Percentiles rank a stretch among this genome's conserved stretches.
Evolutionary conservation across 2,329 filamentous ascomycete species (phyloP).

Genomic region (Beauveria sp.): DNA sequence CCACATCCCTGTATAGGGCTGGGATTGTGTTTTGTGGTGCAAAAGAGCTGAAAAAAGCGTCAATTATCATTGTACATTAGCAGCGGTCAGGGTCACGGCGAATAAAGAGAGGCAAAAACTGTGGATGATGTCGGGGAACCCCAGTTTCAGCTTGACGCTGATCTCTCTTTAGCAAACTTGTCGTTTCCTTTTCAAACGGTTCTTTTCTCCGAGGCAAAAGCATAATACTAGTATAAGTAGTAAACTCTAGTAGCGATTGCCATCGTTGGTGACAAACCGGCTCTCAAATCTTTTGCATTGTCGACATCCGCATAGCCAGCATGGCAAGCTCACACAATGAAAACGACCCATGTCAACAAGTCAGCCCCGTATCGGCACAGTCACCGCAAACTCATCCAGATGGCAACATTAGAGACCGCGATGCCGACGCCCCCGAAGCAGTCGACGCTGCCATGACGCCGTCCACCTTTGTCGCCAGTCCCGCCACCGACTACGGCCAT

Average conservation of each 20-base stretch:
- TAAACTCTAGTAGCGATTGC: not conserved
- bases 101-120: not conserved
- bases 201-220: not conserved
- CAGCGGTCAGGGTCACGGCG: not conserved
- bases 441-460: not conserved
- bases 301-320: not conserved
- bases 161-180: not conserved
- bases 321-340: not conserved
- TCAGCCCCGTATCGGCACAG: not conserved
- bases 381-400: not conserved
- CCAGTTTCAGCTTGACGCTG: constrained; percentile 2
- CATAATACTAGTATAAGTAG: not conserved
- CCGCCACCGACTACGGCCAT: not conserved
- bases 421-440: not conserved
- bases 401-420: not conserved
- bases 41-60: not conserved
- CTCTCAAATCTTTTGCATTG: not conserved
- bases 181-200: not conserved
- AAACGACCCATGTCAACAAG: not conserved
- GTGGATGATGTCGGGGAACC: not conserved
- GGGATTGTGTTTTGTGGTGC: not conserved
- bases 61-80: not conserved
- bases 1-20: not conserved
- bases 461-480: not conserved
- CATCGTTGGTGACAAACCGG: no score